Base-by-base conservation (phyloP, 305 asterid genomes). In the Solanum aculeatissimum region DNA sequence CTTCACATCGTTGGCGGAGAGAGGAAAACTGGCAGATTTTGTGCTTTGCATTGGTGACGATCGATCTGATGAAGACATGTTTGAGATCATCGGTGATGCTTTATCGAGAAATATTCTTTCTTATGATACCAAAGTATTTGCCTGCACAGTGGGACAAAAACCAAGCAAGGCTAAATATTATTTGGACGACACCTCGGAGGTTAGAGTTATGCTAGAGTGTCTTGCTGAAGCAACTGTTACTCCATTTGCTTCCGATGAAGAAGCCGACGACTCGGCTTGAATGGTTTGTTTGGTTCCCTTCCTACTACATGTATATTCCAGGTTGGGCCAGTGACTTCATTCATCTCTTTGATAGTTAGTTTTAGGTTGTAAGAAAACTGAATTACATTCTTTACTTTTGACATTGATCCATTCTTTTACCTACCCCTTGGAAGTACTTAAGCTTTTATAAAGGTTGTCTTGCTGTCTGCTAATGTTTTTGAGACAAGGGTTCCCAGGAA, bases 141-240 rank as follows among this genome's bases (percentile, higher is more conserved):
- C 97, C 62, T 95, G 98, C 93, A 95, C 98, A 40, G 98, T 95
- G 16, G 98, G 98, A 68, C 98, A 95, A 89, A 95, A 95, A 87
- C 98, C 98, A 12, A 95, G 98, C 89, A 94, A 95, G 91, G 98
- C 98, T n/a, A 94, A 94, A 87, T 95, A 95, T 89, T 95, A 95
- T 88, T 87, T 95, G 89, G 98, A 95, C 47, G 98, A 95, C 85
- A 90, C 98, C 0, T 91, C 95, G 23, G 98, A 95, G 89, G 98
- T 95, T 77, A 85, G 92, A 68, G 82, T 86, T 70, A 93, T 95
- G 99, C 97, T 95, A 4, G 94, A 92, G 82, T 91, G 97, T 87
- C 96, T 95, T 65, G 97, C 99, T 74, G 97, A 92, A 27, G 97
- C 89, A 45, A 89, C 94, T 57, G 90, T 91, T 89, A 88, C 97